These are phyloP conservation scores for Trichoderma sp. DNA, from an alignment of 2,329 filamentous ascomycete species.

Conservation along the genomic window DNA sequence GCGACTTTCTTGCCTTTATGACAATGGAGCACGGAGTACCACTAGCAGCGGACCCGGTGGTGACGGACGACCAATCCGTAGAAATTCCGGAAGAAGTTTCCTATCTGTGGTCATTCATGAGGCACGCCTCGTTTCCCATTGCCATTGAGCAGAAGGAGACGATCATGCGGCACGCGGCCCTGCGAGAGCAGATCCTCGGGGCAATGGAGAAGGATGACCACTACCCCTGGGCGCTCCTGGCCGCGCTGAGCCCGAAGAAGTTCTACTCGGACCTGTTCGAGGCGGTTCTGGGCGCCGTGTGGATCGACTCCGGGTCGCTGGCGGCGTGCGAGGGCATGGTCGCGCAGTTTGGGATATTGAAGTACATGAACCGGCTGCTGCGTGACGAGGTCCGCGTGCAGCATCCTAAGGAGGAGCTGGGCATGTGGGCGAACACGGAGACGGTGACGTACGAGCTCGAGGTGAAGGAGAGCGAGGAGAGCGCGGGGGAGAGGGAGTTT, in stretches of 20 bases:
- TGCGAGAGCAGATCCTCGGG: constrained; percentile 53
- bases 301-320: constrained; percentile 73
- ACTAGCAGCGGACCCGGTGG: constrained; percentile 32
- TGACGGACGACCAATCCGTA: constrained; percentile 29
- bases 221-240: constrained; percentile 79
- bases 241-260: constrained; percentile 68
- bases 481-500: constrained; percentile 37
- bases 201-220: constrained; percentile 52
- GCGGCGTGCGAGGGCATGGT: constrained; percentile 62
- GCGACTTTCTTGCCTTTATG: constrained; percentile 75
- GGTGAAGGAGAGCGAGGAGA: constrained; percentile 28
- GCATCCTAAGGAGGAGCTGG: constrained; percentile 71
- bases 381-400: constrained; percentile 57
- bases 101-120: constrained; percentile 72
- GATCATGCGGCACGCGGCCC: constrained; percentile 48
- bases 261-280: constrained; percentile 85
- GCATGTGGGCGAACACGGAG: constrained; percentile 55
- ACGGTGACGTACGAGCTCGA: constrained; percentile 58
- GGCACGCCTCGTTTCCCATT: constrained; percentile 56
- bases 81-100: constrained; percentile 30
- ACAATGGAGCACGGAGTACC: constrained; percentile 55
- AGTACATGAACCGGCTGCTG: constrained; percentile 64
- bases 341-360: constrained; percentile 65
- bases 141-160: constrained; percentile 49
- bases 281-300: constrained; percentile 77